Evolutionary conservation across 106 monocot species (phyloP), one percentile per base, ranked within the genome.

Genomic region (Apostasia ramifera): DNA sequence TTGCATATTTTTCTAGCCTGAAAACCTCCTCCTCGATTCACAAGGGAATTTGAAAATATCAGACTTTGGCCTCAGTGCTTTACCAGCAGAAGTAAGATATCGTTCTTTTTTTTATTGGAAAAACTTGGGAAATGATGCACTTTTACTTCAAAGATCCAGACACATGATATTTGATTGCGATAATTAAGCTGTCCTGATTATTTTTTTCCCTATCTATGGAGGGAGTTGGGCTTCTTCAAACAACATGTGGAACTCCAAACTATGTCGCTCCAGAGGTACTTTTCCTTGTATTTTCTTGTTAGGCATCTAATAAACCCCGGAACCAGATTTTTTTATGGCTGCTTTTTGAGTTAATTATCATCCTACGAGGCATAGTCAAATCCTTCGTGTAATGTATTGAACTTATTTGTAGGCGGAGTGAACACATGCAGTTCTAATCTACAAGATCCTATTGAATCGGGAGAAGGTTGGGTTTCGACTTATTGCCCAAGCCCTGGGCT

Each of bases 191-290:
- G 26, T 26, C 26, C 44, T 66, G 14, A 12, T 4, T 72, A 42
- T 6, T 1, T 57, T 61, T 39, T 11, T 68, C 67, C 41, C 41
- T 44, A 47, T 66, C 40, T 8, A 9, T 78, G 3, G 59, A 94
- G 94, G 94, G 91, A 50, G 88, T 80, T 69, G 64, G 63, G 64
- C 77, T 94, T 79, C 81, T 94, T 15, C 84, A 70, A 48, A 94
- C 94, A 55, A 94, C 94, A 45, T 94, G 94, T 76, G 94, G 94
- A 75, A 94, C 94, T 73, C 94, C 94, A 76, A 94, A 94, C 73
- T 94, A 94, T 78, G 94, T 94, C 10, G 91, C 94, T 47, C 94
- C 94, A n/a, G 94, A 94, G 91, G 94, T 94, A 83, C 47, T 15
- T 67, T 59, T 10, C 57, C 41, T 44, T 41, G 48, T 64, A 53